phyloP scores from a whole-genome alignment of 2,329 filamentous ascomycete species.

The Phaeosphaeria sp. region DNA sequence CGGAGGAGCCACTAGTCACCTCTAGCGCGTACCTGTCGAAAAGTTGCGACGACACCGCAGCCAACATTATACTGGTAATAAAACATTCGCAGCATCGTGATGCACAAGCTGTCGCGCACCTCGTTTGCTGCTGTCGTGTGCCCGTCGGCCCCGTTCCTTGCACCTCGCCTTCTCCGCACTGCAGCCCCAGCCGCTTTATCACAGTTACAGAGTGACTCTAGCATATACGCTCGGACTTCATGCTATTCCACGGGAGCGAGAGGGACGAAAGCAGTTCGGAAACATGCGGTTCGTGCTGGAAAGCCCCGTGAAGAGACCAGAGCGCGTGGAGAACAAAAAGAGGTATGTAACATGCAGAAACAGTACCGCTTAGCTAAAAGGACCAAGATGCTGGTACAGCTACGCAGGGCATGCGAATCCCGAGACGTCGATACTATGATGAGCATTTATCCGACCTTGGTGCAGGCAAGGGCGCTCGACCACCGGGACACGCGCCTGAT shows the following conservation, averaged over 20 bases:
- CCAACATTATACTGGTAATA: background rate
- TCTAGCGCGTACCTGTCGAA: background rate
- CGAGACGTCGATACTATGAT: conserved; percentile 27
- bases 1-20: conserved; percentile 15
- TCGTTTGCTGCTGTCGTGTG: conserved; percentile 41
- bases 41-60: background rate
- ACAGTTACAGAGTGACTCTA: background rate
- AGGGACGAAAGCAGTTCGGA: background rate
- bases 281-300: background rate
- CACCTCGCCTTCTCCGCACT: conserved; percentile 37
- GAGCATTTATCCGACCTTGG: conserved; percentile 36
- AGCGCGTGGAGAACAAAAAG: background rate
- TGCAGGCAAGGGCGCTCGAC: conserved; percentile 16
- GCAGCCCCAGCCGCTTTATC: conserved; percentile 11
- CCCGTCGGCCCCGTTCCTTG: conserved; percentile 45
- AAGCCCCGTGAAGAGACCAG: background rate
- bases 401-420: conserved; percentile 26
- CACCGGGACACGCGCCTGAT: conserved; percentile 38
- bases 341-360: background rate
- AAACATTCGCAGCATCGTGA: background rate
- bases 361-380: background rate
- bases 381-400: conserved; percentile 8
- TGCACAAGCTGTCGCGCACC: conserved; percentile 30
- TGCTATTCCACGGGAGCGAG: conserved; percentile 22
- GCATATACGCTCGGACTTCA: conserved; percentile 4